Evolutionary conservation across 2,329 filamentous ascomycete genomes (phyloP).

Genomic region (Coniochaeta sp.): DNA sequence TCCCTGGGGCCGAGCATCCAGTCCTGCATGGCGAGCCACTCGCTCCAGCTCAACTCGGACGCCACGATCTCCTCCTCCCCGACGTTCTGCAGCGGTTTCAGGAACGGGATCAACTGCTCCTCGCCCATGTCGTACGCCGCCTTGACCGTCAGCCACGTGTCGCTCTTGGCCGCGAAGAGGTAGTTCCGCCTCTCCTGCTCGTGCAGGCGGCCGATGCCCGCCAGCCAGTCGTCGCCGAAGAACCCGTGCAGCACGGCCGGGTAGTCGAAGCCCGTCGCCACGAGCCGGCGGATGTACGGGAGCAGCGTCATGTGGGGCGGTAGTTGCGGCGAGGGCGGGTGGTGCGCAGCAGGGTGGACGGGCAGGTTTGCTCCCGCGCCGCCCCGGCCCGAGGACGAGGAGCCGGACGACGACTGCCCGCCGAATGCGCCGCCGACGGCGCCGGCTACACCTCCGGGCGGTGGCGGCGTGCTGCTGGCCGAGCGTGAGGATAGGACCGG

Average conservation of each 20-base stretch:
- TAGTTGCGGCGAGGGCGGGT: constrained; percentile 12
- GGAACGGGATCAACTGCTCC: constrained; percentile 78
- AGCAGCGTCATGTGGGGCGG: constrained; percentile 58
- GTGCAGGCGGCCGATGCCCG: constrained; percentile 74
- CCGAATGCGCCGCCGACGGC: constrained; percentile 22
- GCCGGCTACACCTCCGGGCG: constrained; percentile 18
- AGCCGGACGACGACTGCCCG: not conserved
- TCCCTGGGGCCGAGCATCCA: constrained; percentile 92
- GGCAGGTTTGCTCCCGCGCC: constrained; percentile 9
- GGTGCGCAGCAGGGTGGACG: constrained; percentile 10
- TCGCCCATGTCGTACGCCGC: constrained; percentile 81
- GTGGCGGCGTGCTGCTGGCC: constrained; percentile 23
- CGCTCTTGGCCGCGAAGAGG: constrained; percentile 89
- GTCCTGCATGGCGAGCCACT: constrained; percentile 95
- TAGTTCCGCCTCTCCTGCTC: constrained; percentile 91
- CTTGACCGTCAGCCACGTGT: constrained; percentile 84
- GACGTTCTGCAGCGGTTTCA: constrained; percentile 73
- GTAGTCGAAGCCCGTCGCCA: constrained; percentile 87
- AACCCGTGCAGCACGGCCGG: constrained; percentile 86
- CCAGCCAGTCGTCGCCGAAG: constrained; percentile 88
- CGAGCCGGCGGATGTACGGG: constrained; percentile 82
- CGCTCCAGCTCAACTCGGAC: constrained; percentile 83
- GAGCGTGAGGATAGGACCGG: constrained; percentile 34
- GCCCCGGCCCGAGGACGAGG: not conserved
- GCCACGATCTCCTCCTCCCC: constrained; percentile 72